Percentiles rank a stretch among this genome's conserved stretches.
phyloP scores from a whole-genome alignment of 768 basidiomycete species.

The Cantharellus cinnabarinus region DNA sequence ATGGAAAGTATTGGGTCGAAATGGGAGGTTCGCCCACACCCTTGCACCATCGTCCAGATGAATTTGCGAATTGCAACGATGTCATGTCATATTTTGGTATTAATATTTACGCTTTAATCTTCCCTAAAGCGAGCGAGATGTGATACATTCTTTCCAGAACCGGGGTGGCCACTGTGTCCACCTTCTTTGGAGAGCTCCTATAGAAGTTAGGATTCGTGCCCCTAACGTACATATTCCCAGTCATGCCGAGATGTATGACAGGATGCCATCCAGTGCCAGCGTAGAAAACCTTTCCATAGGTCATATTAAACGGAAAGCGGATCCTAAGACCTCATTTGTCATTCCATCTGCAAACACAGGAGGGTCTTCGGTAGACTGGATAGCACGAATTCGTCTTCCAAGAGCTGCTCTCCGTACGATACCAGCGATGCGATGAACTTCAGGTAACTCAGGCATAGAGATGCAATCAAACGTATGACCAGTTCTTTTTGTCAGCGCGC shows the following conservation, averaged over 20 bases:
- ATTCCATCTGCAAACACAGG: constrained; percentile 33
- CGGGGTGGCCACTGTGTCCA: constrained; percentile 6
- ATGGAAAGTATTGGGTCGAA: constrained; percentile 57
- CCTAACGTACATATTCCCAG: constrained; percentile 12
- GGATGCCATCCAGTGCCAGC: constrained; percentile 42
- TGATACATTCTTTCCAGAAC: constrained; percentile 3
- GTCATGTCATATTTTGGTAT: no score
- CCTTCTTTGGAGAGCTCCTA: not conserved
- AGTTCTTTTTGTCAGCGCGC: no score
- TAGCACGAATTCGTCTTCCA: constrained; percentile 32
- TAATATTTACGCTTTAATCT: no score
- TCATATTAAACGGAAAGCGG: not conserved
- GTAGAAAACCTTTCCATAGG: constrained; percentile 24
- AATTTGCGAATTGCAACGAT: not conserved
- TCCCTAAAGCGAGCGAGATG: no score
- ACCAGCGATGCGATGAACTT: constrained; percentile 47
- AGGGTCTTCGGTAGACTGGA: constrained; percentile 37
- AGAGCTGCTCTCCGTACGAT: constrained; percentile 32
- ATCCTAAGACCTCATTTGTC: constrained; percentile 40
- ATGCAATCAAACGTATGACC: no score
- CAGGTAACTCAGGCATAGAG: constrained; percentile 12
- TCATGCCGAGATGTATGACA: constrained; percentile 72
- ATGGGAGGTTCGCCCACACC: constrained; percentile 47
- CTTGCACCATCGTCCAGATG: constrained; percentile 20
- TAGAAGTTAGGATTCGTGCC: not conserved